Evolutionary conservation across 2,329 filamentous ascomycete species (phyloP).

Genomic region (Aspergillus sergii): DNA sequence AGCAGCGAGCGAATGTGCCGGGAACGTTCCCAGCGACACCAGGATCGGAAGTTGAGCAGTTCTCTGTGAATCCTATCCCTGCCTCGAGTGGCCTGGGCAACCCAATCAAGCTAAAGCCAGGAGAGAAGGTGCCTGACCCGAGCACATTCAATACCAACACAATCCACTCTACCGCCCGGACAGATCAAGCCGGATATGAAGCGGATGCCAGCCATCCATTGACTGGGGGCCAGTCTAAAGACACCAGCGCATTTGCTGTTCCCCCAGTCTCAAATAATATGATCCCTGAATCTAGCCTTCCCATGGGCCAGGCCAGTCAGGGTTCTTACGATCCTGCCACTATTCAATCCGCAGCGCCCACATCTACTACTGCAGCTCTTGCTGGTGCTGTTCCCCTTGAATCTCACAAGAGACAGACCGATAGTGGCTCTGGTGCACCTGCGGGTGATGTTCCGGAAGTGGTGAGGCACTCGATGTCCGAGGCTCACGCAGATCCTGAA

Average conservation of each 20-base stretch:
- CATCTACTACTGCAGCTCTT: slow-evolving; percentile 48
- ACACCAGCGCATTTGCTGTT: slow-evolving; percentile 50
- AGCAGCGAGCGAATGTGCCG: slow-evolving; percentile 56
- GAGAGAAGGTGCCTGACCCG: slow-evolving; percentile 75
- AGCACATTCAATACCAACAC: slow-evolving; percentile 68
- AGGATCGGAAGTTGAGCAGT: slow-evolving; percentile 48
- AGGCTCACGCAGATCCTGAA: slow-evolving; percentile 66
- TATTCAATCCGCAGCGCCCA: slow-evolving; percentile 55
- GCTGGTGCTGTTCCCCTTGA: slow-evolving; percentile 50
- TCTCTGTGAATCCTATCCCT: slow-evolving; percentile 60
- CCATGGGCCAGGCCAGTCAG: slow-evolving; percentile 56
- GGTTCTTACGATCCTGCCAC: slow-evolving; percentile 53
- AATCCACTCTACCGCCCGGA: slow-evolving; percentile 64
- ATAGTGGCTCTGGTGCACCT: slow-evolving; percentile 17
- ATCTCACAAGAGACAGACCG: slow-evolving; percentile 27
- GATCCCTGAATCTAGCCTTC: slow-evolving; percentile 82
- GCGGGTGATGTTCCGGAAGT: slow-evolving; percentile 44
- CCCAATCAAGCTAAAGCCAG: slow-evolving; percentile 76
- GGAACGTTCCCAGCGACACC: slow-evolving; percentile 76
- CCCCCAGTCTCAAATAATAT: slow-evolving; percentile 63
- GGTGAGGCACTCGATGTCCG: slow-evolving; percentile 48
- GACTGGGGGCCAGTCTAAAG: slow-evolving; percentile 36
- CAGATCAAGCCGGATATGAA: slow-evolving; percentile 85
- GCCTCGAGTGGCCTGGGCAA: slow-evolving; percentile 67
- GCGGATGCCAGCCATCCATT: slow-evolving; percentile 61